phyloP scores from a whole-genome alignment of 805 yeast species.

The Candida berthetii region DNA sequence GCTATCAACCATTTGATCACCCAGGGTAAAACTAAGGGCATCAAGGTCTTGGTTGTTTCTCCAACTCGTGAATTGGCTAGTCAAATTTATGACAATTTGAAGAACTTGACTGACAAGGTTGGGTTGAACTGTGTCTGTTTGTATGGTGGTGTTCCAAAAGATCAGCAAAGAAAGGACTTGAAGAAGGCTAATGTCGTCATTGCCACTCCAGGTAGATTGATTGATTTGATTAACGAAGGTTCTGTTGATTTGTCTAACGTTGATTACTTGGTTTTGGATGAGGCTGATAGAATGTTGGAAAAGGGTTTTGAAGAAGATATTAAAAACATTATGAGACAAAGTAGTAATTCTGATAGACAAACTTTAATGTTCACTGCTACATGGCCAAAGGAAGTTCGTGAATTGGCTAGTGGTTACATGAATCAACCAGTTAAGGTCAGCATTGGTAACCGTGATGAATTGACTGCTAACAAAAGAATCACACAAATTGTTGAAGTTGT shows the following conservation, averaged over 20 bases:
- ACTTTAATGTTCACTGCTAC: conserved; percentile 99
- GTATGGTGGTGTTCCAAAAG: conserved; percentile 97
- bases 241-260: conserved; percentile 63
- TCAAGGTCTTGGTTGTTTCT: conserved; percentile 78
- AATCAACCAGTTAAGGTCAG: conserved; percentile 80
- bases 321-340: conserved; percentile 65
- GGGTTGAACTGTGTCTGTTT: conserved; percentile 73
- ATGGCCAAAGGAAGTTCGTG: conserved; percentile 99
- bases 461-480: conserved; percentile 90
- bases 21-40: conserved; percentile 30
- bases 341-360: conserved; percentile 56
- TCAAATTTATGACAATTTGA: conserved; percentile 84
- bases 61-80: conserved; percentile 98
- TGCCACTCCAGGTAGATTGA: conserved; percentile 97
- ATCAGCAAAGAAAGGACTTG: conserved; percentile 74
- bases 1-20: conserved; percentile 68
- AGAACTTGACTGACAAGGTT: conserved; percentile 50
- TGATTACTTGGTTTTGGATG: conserved; percentile 84
- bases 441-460: conserved; percentile 91
- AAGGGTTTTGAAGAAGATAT: conserved; percentile 98
- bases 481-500: conserved; percentile 91
- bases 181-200: conserved; percentile 71
- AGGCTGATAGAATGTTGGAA: conserved; percentile 98
- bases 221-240: conserved; percentile 88
- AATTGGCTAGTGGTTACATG: conserved; percentile 83